These are phyloP conservation scores for Aspergillus sp. DNA, from an alignment of 2,329 filamentous ascomycete genomes.

Conservation along the genomic window DNA sequence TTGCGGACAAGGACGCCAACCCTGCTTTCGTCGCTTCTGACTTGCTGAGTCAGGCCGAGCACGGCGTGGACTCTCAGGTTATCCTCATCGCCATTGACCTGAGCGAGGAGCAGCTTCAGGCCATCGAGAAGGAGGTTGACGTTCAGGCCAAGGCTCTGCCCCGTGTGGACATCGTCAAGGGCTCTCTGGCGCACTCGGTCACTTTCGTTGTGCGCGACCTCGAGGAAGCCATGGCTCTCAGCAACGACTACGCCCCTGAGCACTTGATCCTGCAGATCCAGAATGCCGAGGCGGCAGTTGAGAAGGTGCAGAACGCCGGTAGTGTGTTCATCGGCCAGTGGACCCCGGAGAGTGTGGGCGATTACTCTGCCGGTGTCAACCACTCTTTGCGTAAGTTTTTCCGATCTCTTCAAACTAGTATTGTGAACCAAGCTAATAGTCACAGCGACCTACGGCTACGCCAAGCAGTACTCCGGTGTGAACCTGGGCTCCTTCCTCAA, in stretches of 20 bases:
- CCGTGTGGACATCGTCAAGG: slow-evolving; percentile 87
- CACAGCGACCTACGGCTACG: slow-evolving; percentile 92
- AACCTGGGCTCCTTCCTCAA: slow-evolving; percentile 96
- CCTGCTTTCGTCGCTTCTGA: slow-evolving; percentile 95
- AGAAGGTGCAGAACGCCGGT: slow-evolving; percentile 85
- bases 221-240: slow-evolving; percentile 74
- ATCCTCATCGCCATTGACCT: slow-evolving; percentile 85
- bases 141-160: slow-evolving; percentile 83
- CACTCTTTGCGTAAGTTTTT: slow-evolving; percentile 84
- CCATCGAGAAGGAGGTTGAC: slow-evolving; percentile 91
- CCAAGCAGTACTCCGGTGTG: slow-evolving; percentile 97
- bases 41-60: slow-evolving; percentile 91
- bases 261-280: slow-evolving; percentile 90
- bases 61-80: slow-evolving; percentile 94
- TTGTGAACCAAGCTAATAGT: slow-evolving; percentile 23
- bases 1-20: slow-evolving; percentile 84
- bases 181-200: slow-evolving; percentile 86
- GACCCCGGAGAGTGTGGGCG: slow-evolving; percentile 96
- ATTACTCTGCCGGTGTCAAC: slow-evolving; percentile 97
- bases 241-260: slow-evolving; percentile 94
- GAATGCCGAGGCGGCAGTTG: slow-evolving; percentile 72
- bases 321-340: slow-evolving; percentile 94
- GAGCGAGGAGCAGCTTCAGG: slow-evolving; percentile 68
- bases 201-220: slow-evolving; percentile 75
- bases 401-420: background rate